Base-by-base conservation (phyloP, 805 yeast species). In the Metschnikowia lachancei region DNA sequence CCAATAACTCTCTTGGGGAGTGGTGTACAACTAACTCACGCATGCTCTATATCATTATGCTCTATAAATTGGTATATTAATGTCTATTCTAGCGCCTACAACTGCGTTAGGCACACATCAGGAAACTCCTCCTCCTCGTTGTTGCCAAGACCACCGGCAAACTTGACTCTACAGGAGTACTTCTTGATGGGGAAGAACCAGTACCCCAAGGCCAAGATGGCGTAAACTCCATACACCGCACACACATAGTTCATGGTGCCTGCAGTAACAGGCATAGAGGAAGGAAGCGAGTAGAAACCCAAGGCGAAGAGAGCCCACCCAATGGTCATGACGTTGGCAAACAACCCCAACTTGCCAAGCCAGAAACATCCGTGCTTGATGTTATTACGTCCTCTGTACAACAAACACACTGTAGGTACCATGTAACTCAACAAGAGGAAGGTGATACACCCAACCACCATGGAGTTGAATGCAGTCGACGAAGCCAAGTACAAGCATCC, bases 81-180 rank as follows among this genome's bases (percentile, higher is more conserved):
- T 40, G 35, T 41, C 28, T 37, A 26, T 29, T 46, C 14, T n/a
- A 13, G 26, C 3, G 18, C 31, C 31, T 26, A 52, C 36, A 52
- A 29, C 26, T 39, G 35, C 39, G 52, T 59, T 47, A 66, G 56
- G 53, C 76, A 71, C 43, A 72, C 75, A 39, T 71, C 68, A 3
- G 76, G 75, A 54, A 70, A 71, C 56, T 71, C 77, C 49, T 60
- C 64, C 57, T 71, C 77, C 43, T 68, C 73, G 48, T 61, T 60
- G 48, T 63, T 63, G 24, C 62, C 65, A 45, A 63, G 53, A 11
- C 77, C 77, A 16, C 76, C 76, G 18, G 76, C 75, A 52, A 72
- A 72, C 33, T 56, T 55, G 42, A 63, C 68, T 53, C 70, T 62
- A 54, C 74, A 67, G 35, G 69, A 59, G 56, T 59, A 69, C 20